Percentiles rank a stretch among this genome's conserved stretches.
These are phyloP conservation scores for Dendrobium chrysotoxum DNA, from an alignment of 106 monocot species.

Conservation along the genomic window DNA sequence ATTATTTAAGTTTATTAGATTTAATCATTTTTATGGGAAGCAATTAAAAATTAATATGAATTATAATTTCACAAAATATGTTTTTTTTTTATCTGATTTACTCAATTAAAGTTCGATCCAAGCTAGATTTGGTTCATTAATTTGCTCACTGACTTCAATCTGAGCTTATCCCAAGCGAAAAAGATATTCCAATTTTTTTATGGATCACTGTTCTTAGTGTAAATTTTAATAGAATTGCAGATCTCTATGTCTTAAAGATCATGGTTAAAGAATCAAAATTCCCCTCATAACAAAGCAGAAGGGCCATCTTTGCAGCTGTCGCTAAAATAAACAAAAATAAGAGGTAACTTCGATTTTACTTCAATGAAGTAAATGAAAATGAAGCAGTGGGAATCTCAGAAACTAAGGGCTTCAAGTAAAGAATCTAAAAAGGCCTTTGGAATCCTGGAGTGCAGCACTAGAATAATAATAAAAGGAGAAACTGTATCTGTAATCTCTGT, in stretches of 20 bases:
- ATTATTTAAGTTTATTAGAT: no score
- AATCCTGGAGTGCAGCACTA: not conserved
- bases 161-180: no score
- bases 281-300: not conserved
- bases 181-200: no score
- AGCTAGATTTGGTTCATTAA: no score
- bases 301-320: not conserved
- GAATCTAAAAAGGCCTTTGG: not conserved
- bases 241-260: not conserved
- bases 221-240: not conserved
- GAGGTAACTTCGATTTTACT: no score
- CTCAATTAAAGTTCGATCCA: no score
- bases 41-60: no score
- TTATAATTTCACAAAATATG: no score
- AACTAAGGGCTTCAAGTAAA: not conserved
- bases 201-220: not conserved
- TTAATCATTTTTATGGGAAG: no score
- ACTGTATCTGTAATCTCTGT: not conserved
- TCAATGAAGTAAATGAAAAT: not conserved
- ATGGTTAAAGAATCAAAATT: not conserved
- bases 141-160: no score
- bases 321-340: not conserved
- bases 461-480: not conserved
- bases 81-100: no score
- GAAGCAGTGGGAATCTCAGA: not conserved